These are phyloP conservation scores for Voacanga thouarsii DNA, from an alignment of 257 asterid genomes.

Conservation along the genomic window DNA sequence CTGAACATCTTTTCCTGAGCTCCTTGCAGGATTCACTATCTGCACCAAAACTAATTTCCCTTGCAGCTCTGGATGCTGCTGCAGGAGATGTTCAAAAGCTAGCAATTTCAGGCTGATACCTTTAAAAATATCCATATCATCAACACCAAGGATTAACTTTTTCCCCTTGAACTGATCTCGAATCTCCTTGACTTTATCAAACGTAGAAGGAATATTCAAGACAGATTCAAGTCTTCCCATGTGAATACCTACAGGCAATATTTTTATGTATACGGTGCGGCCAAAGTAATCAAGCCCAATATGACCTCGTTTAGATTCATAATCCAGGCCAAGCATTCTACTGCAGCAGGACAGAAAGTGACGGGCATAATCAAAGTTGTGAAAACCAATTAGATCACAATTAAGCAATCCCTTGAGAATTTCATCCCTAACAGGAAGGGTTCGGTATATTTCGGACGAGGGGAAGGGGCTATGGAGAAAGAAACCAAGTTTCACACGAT, in stretches of 20 bases:
- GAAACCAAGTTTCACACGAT: constrained; percentile 81
- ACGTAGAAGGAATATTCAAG: constrained; percentile 56
- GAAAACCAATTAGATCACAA: constrained; percentile 82
- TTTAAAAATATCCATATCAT: constrained; percentile 92
- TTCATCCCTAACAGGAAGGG: constrained; percentile 85
- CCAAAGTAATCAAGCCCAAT: constrained; percentile 92
- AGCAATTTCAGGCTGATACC: constrained; percentile 83
- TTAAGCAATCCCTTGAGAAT: constrained; percentile 77
- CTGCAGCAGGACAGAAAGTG: constrained; percentile 92
- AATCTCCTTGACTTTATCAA: constrained; percentile 60
- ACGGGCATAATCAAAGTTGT: constrained; percentile 89
- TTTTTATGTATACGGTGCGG: constrained; percentile 80
- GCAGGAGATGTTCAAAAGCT: constrained; percentile 74
- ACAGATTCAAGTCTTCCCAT: constrained; percentile 84
- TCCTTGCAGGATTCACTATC: constrained; percentile 88
- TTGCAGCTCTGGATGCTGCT: constrained; percentile 41
- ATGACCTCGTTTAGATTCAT: constrained; percentile 90
- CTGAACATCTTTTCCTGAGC: constrained; percentile 86
- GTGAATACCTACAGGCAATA: constrained; percentile 88
- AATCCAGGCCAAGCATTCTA: constrained; percentile 85
- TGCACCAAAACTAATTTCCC: constrained; percentile 74
- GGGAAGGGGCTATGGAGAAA: constrained; percentile 96
- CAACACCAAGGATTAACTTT: constrained; percentile 80
- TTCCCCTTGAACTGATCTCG: constrained; percentile 62
- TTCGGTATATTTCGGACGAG: constrained; percentile 86